Evolutionary conservation across 2,329 filamentous ascomycete genomes (phyloP), one percentile per base, ranked within the genome.

Genomic region (Apiospora pterosperma): DNA sequence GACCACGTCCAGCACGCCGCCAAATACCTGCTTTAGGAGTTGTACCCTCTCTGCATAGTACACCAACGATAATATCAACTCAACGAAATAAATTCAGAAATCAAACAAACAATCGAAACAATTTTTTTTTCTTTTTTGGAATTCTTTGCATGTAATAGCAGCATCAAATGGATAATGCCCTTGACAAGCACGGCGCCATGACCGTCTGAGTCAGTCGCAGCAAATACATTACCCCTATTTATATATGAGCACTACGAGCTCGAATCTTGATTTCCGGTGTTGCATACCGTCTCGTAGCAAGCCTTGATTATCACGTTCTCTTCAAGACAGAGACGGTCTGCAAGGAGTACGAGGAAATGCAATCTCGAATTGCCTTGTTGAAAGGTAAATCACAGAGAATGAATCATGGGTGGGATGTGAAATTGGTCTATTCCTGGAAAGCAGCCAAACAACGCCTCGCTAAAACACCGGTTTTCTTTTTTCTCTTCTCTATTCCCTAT

Each of bases 1-100:
- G 94, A 98, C 72, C 96, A 99, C 79, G 86, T 98, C 70, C 90
- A 92, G 73, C 93, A 96, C 80, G 93, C 93, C 66, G 95, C 94
- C 69, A 97, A 96, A 83, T 90, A 93, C 76, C 81, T 97, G 64
- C 82, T 87, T 72, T 82, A 80, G 74, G 44, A 65, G 76, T 76
- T 23, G 72, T 36, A 5, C n/a, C 8, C n/a, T 10, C 2, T 16
- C 21, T n/a, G 1, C 14, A 39, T 28, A 39, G n/a, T 10, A 60
- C 25, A n/a, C 21, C 12, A 41, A 60, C 14, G 21, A 28, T 19
- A 41, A 31, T 12, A 16, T 23, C 12, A 25, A 38, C 8, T 5
- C 7, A 23, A 59, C 23, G 34, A 38, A 59, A 38, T 14, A 36
- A 19, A 58, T 58, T 5, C 52, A 31, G 3, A 36, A 1, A 21